Evolutionary conservation across 2,329 filamentous ascomycete species (phyloP), one percentile per base, ranked within the genome.

Genomic region (Trichoderma lentiforme): DNA sequence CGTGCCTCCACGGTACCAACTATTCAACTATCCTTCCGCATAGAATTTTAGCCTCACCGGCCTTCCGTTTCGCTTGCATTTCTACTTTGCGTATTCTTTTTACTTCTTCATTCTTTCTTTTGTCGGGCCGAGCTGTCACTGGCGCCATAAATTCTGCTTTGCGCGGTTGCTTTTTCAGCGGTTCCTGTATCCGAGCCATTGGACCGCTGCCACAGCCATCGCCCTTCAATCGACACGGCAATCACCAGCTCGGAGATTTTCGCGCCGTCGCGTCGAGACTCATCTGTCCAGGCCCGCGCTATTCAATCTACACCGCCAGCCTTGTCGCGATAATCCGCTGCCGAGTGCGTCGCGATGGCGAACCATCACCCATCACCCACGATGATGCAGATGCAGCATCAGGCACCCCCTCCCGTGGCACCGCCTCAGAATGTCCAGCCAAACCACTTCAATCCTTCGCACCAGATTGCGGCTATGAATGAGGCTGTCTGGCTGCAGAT

Each of bases 401-500:
- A 81, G 72, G 89, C 90, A 72, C 89, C 92, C 75, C 87, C 88
- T 24, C 88, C 87, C 73, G 88, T 90, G 74, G 85, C 85, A 73
- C 79, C 87, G 83, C 79, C 87, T 83, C 79, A 90, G 82, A 78
- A 84, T 73, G 86, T 84, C 71, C 89, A 88, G 77, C 87, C 86
- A 73, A 84, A 82, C 62, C 87, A 89, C 76, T 89, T 88, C 76
- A 85, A 88, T 64, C 88, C 92, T 26, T 90, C 92, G 76, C 92
- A 95, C 77, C 92, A 93, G 79, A 89, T 97, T 68, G 87, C 90
- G 6, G 85, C 89, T 7, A 88, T 95, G 78, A 98, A 97, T 78
- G 95, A 98, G 83, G 87, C 88, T 63, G 91, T 97, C 70, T 98
- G 95, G 95, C 88, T 97, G 79, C 93, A 96, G 80, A 92, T 98